Conservation (phyloP, 2,329 filamentous ascomycete species). For the Trichoderma sp. region DNA sequence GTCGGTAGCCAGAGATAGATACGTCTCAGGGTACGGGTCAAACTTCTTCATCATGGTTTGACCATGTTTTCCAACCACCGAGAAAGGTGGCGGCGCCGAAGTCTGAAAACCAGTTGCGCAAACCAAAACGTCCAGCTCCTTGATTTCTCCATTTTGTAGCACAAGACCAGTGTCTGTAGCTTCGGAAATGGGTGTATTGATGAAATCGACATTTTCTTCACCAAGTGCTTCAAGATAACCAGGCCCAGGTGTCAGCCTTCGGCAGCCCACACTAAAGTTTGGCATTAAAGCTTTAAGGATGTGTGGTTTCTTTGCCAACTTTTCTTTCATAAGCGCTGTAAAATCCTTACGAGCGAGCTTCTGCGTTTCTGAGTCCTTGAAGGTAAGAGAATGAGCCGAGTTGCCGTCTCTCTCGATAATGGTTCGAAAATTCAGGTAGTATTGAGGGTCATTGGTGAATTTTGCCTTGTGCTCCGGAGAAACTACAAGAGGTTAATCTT, state of each 20-base stretch:
- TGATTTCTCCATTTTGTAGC: constrained; percentile 40
- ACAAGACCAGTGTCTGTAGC: constrained; percentile 45
- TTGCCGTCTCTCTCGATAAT: too few relatives aligned
- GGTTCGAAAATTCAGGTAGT: too few relatives aligned
- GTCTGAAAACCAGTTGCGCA: constrained; percentile 66
- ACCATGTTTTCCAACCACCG: constrained; percentile 41
- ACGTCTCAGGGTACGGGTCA: too few relatives aligned
- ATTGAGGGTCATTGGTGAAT: constrained; percentile 35
- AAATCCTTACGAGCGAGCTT: too few relatives aligned
- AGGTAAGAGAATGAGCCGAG: too few relatives aligned
- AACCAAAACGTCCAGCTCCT: constrained; percentile 63
- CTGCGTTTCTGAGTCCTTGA: too few relatives aligned
- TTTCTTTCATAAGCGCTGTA: too few relatives aligned
- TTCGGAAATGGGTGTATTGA: constrained; percentile 52
- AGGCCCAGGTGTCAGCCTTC: constrained; percentile 46
- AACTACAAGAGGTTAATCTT: too few relatives aligned
- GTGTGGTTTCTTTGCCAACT: too few relatives aligned
- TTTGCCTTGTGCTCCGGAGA: constrained; percentile 43
- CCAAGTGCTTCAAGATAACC: constrained; percentile 65
- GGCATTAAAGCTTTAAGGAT: background rate
- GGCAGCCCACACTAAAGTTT: background rate
- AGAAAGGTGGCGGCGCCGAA: constrained; percentile 56
- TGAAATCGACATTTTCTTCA: constrained; percentile 58
- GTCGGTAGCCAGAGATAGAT: constrained; percentile 51
- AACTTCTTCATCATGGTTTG: too few relatives aligned